Conservation (phyloP, 1,284 basidiomycete species). For the Fomitopsis schrenkii region DNA sequence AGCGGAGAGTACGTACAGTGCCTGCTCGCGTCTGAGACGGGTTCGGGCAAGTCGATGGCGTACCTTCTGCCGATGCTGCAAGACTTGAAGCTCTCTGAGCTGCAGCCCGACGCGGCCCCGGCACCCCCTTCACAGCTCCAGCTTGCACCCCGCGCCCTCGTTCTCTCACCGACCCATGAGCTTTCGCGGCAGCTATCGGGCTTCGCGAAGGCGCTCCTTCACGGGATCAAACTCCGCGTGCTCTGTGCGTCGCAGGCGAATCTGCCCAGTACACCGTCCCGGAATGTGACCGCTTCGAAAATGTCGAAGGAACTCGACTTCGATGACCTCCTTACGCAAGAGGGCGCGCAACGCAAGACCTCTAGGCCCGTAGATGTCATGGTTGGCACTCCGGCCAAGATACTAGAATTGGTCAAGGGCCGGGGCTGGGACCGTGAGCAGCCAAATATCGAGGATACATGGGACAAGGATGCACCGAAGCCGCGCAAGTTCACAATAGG, state of each 20-base stretch:
- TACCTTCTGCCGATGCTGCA: conserved; percentile 83
- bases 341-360: conserved; percentile 20
- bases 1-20: conserved; percentile 44
- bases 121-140: neutral
- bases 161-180: conserved; percentile 87
- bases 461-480: conserved; percentile 20
- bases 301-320: conserved; percentile 37
- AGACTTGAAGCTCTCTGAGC: conserved; percentile 63
- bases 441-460: conserved; percentile 18
- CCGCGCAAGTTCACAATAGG: conserved; percentile 31
- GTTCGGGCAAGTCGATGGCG: conserved; percentile 88
- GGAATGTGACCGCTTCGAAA: conserved; percentile 40
- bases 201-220: conserved; percentile 72
- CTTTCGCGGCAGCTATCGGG: conserved; percentile 73
- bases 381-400: conserved; percentile 72
- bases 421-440: conserved; percentile 59
- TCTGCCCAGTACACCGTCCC: conserved; percentile 31
- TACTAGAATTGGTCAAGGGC: conserved; percentile 69
- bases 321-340: conserved; percentile 16
- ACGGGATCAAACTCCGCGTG: conserved; percentile 72
- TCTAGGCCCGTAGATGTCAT: conserved; percentile 61
- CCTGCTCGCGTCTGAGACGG: conserved; percentile 83
- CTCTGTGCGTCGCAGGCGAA: conserved; percentile 68
- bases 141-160: conserved; percentile 50
- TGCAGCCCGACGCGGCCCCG: conserved; percentile 6